A percentile compares a stretch with the other conserved stretches of the same genome.
Evolutionary conservation across 2,329 filamentous ascomycete genomes (phyloP).

Genomic region (Fusarium sp.): DNA sequence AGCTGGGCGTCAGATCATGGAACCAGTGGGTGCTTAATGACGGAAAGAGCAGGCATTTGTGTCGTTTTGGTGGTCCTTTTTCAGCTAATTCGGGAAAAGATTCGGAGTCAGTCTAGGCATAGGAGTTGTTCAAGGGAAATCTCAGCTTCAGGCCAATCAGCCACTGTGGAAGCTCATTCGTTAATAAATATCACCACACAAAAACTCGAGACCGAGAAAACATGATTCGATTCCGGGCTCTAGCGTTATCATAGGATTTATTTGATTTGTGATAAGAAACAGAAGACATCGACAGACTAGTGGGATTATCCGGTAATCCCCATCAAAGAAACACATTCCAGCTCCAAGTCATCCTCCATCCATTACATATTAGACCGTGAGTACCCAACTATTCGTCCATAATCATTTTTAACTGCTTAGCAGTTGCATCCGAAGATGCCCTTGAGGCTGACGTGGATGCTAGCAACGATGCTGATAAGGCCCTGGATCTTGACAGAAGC

Average conservation of each 20-base stretch:
- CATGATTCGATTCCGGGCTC: neutral
- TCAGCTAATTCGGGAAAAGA: neutral
- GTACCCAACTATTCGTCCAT: neutral
- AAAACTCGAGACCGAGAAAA: neutral
- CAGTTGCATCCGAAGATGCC: conserved; percentile 48
- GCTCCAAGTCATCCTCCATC: conserved; percentile 6
- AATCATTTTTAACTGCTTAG: conserved; percentile 27
- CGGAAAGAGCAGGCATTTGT: neutral
- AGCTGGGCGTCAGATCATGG: conserved; percentile 49
- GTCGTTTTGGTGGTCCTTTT: neutral
- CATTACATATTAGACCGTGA: conserved; percentile 16
- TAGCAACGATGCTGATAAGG: conserved; percentile 48
- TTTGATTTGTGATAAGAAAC: neutral
- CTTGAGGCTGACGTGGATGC: conserved; percentile 44
- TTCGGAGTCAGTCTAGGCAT: neutral
- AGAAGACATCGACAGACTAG: conserved; percentile 5
- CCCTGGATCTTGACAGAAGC: conserved; percentile 42
- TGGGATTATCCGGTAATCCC: conserved; percentile 24
- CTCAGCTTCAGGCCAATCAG: neutral
- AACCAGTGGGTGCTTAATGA: conserved; percentile 43
- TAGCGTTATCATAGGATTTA: conserved; percentile 15
- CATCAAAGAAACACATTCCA: conserved; percentile 1
- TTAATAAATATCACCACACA: neutral
- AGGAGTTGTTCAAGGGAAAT: conserved; percentile 12
- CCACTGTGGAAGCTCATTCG: neutral